Conservation (phyloP, 2,329 filamentous ascomycete species). For the Sphaerulina musiva region DNA sequence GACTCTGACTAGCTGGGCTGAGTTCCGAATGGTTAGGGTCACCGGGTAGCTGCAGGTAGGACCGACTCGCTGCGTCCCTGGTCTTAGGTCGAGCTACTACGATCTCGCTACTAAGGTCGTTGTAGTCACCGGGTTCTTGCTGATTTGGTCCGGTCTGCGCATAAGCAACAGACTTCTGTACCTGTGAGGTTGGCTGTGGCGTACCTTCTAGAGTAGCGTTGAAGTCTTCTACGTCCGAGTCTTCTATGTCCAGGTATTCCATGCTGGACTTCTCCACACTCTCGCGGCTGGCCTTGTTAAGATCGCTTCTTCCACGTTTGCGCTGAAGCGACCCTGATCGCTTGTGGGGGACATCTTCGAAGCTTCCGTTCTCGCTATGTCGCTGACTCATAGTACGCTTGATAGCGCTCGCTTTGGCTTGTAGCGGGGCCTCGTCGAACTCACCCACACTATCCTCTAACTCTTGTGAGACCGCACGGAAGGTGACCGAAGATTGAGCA, state of each 20-base stretch:
- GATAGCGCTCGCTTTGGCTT: neutral
- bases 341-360: neutral
- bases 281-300: neutral
- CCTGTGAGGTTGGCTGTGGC: neutral
- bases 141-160: neutral
- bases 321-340: neutral
- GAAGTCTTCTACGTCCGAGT: neutral
- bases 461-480: neutral
- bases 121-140: neutral
- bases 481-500: neutral
- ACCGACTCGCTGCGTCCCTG: neutral
- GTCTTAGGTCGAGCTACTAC: neutral
- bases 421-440: neutral
- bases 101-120: neutral
- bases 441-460: neutral
- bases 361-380: constrained; percentile 1
- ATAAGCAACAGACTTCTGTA: neutral
- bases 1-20: neutral
- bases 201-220: neutral
- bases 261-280: neutral
- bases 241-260: neutral
- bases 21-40: neutral
- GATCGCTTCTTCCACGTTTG: neutral
- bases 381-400: constrained; percentile 4
- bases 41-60: no score